Percentiles rank a stretch among this genome's conserved stretches.
Evolutionary conservation across 768 basidiomycete genomes (phyloP).

Genomic region (Pulveroboletus frians): DNA sequence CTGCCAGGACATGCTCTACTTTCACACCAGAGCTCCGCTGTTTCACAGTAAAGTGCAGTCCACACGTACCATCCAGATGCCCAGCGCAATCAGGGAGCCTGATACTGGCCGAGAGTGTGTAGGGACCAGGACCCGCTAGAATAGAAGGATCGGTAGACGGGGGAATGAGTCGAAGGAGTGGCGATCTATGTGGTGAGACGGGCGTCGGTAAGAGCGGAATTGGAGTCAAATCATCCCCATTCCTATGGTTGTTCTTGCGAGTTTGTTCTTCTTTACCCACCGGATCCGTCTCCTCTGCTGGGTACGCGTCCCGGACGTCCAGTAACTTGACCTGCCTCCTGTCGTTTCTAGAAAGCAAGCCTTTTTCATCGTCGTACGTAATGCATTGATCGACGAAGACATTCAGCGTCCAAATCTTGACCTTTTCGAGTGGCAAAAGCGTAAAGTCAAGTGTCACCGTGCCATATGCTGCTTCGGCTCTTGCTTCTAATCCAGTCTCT

Average conservation of each 20-base stretch:
- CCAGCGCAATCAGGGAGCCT: conserved; percentile 17
- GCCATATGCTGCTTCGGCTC: conserved; percentile 34
- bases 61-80: conserved; percentile 3
- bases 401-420: conserved; percentile 73
- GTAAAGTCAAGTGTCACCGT: conserved; percentile 73
- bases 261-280: conserved; percentile 1
- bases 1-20: conserved; percentile 74
- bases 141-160: conserved; percentile 19
- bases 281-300: conserved; percentile 7
- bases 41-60: conserved; percentile 72
- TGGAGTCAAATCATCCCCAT: background rate
- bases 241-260: conserved; percentile 15
- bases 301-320: conserved; percentile 17
- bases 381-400: conserved; percentile 62
- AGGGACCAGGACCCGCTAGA: conserved; percentile 26
- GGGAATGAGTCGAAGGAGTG: conserved; percentile 15
- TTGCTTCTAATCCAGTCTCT: conserved; percentile 3
- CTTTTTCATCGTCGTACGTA: conserved; percentile 5
- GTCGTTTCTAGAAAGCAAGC: background rate
- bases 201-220: conserved; percentile 28
- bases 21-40: conserved; percentile 59
- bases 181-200: conserved; percentile 27
- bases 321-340: conserved; percentile 10
- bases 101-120: conserved; percentile 12
- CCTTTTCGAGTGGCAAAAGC: conserved; percentile 80